phyloP scores from a whole-genome alignment of 2,329 filamentous ascomycete genomes.

The Pezizomycotina sp. region DNA sequence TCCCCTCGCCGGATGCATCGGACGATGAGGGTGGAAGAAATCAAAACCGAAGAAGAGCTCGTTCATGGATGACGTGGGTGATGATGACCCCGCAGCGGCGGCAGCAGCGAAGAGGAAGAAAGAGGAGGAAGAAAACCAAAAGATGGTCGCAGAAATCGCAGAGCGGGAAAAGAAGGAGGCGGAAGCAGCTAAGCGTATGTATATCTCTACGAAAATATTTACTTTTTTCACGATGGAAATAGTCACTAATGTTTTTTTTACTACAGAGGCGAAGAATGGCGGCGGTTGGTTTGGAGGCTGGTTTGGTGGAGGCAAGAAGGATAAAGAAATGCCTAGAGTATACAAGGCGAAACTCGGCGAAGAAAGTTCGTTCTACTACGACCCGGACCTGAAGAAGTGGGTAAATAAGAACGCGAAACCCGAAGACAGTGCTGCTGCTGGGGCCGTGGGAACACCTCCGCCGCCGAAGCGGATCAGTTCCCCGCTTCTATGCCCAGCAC shows the following conservation, averaged over 20 bases:
- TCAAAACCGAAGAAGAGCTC: slow-evolving; percentile 54
- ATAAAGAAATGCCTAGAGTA: slow-evolving; percentile 44
- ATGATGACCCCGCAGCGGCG: slow-evolving; percentile 43
- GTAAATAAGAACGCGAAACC: slow-evolving; percentile 81
- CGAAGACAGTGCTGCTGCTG: slow-evolving; percentile 40
- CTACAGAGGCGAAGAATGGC: slow-evolving; percentile 6
- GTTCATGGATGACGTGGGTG: slow-evolving; percentile 69
- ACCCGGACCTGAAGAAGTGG: slow-evolving; percentile 94
- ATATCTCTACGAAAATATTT: slow-evolving; percentile 26
- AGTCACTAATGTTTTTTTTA: slow-evolving; percentile 29
- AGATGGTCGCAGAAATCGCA: slow-evolving; percentile 69
- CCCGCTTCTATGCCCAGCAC: slow-evolving; percentile 11
- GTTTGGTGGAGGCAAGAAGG: slow-evolving; percentile 60
- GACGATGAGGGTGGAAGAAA: slow-evolving; percentile 35
- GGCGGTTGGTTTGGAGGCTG: slow-evolving; percentile 66
- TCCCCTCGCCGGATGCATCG: slow-evolving; percentile 35
- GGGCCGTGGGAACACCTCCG: slow-evolving; percentile 52
- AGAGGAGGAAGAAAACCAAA: slow-evolving; percentile 63
- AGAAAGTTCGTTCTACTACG: slow-evolving; percentile 81
- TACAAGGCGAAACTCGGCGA: slow-evolving; percentile 77
- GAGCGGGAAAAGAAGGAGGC: slow-evolving; percentile 40
- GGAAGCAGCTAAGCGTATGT: slow-evolving; percentile 39
- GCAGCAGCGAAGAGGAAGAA: slow-evolving; percentile 46
- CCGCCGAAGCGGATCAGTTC: slow-evolving; percentile 44
- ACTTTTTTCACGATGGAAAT: slow-evolving; percentile 23